A percentile compares a stretch with the other conserved stretches of the same genome.
phyloP scores from a whole-genome alignment of 257 asterid genomes.

The Solanum bulbocastanum region DNA sequence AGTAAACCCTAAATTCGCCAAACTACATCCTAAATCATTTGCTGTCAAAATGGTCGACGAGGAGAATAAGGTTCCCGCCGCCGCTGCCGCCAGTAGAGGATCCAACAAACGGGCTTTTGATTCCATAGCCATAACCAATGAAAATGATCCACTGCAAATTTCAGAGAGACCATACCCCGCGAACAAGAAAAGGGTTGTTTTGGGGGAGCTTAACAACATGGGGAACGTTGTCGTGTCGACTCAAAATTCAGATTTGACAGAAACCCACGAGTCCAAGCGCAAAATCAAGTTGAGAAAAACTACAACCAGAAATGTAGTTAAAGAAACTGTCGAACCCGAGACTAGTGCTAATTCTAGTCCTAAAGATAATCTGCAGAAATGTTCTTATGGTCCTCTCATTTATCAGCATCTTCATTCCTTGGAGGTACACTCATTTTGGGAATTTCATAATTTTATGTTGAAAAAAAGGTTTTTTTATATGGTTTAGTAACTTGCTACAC shows the following conservation, averaged over 20 bases:
- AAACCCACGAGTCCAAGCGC: constrained; percentile 8
- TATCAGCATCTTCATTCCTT: constrained; percentile 56
- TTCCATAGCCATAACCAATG: constrained; percentile 5
- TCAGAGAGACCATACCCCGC: constrained; percentile 2
- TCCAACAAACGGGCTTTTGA: constrained; percentile 32
- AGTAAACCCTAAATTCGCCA: not conserved
- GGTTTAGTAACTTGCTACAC: not conserved
- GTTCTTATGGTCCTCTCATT: constrained; percentile 39
- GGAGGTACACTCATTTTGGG: constrained; percentile 37
- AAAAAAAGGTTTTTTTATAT: not conserved
- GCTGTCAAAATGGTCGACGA: constrained; percentile 26
- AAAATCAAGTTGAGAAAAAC: constrained; percentile 5
- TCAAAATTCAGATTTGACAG: constrained; percentile 4
- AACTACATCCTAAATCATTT: not conserved
- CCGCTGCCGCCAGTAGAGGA: not conserved
- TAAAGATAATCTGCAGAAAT: constrained; percentile 22
- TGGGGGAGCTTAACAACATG: constrained; percentile 61
- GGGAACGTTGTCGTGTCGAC: constrained; percentile 1
- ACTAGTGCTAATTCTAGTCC: constrained; percentile 17
- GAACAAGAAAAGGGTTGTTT: constrained; percentile 41
- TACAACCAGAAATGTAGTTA: not conserved
- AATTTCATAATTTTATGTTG: not conserved
- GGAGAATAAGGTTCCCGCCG: constrained; percentile 11
- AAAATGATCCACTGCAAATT: constrained; percentile 2
- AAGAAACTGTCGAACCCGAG: not conserved